These are phyloP conservation scores for Haematococcus sp. DNA, from an alignment of 139 green algal species.

Conservation along the genomic window DNA sequence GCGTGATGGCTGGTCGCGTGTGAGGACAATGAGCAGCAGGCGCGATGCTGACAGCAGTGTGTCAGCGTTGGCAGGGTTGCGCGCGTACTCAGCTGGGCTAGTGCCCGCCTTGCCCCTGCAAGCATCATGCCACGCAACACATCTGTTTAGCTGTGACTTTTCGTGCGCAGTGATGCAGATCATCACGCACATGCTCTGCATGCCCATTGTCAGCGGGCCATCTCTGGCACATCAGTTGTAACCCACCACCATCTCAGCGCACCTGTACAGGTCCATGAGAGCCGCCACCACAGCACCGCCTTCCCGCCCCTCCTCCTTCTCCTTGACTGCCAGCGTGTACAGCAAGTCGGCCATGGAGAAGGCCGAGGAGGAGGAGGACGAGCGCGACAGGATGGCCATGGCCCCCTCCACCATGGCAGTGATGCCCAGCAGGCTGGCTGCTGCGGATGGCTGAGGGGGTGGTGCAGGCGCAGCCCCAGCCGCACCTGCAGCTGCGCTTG, in stretches of 20 bases:
- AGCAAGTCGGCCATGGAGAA: slow-evolving; percentile 58
- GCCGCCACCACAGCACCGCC: slow-evolving; percentile 44
- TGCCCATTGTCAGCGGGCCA: too few relatives aligned
- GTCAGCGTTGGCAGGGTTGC: neutral
- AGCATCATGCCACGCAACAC: too few relatives aligned
- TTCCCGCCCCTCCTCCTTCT: slow-evolving; percentile 57
- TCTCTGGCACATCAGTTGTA: too few relatives aligned
- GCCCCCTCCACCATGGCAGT: slow-evolving; percentile 56
- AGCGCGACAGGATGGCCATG: slow-evolving; percentile 44
- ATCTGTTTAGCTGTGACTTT: too few relatives aligned
- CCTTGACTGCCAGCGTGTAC: slow-evolving; percentile 44
- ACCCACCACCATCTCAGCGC: neutral
- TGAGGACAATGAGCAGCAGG: slow-evolving; percentile 73
- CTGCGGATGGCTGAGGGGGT: neutral
- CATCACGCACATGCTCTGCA: too few relatives aligned
- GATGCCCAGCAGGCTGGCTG: neutral
- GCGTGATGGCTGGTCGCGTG: slow-evolving; percentile 42
- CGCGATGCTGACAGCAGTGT: slow-evolving; percentile 43
- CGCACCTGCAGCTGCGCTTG: slow-evolving; percentile 2
- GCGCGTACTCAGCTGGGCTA: too few relatives aligned
- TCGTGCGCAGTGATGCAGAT: too few relatives aligned
- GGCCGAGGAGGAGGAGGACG: slow-evolving; percentile 22
- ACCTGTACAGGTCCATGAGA: slow-evolving; percentile 36
- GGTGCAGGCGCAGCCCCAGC: neutral
- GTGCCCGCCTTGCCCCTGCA: too few relatives aligned